phyloP scores from a whole-genome alignment of 2,329 filamentous ascomycete genomes.

The Neofusicoccum parvum region DNA sequence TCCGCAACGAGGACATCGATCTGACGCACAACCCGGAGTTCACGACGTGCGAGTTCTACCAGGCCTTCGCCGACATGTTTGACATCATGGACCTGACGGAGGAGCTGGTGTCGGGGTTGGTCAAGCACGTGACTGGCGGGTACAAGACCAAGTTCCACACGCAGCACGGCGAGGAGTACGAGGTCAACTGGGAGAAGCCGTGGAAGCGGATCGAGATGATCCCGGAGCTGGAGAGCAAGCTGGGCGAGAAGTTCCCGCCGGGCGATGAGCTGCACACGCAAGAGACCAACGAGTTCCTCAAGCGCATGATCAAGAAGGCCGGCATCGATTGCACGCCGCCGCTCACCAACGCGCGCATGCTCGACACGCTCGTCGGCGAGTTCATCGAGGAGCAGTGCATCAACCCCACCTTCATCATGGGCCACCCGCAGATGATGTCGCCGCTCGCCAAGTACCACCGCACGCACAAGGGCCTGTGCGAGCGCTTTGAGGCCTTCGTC shows the following conservation, averaged over 20 bases:
- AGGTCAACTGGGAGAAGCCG: constrained; percentile 94
- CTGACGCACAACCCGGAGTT: constrained; percentile 98
- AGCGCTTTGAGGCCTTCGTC: constrained; percentile 97
- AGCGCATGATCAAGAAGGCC: constrained; percentile 80
- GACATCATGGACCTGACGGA: constrained; percentile 91
- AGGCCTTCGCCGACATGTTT: constrained; percentile 73
- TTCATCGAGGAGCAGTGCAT: constrained; percentile 93
- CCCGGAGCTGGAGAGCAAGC: constrained; percentile 82
- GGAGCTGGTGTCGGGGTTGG: constrained; percentile 85
- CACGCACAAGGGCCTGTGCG: constrained; percentile 77
- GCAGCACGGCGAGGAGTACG: constrained; percentile 80
- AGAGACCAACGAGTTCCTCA: constrained; percentile 87
- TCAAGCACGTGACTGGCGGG: constrained; percentile 83
- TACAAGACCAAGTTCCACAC: constrained; percentile 87
- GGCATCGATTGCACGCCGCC: constrained; percentile 88
- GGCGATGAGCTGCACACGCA: constrained; percentile 85
- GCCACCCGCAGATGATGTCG: constrained; percentile 86
- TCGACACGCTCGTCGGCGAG: constrained; percentile 87
- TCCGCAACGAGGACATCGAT: constrained; percentile 90
- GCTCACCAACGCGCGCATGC: constrained; percentile 91
- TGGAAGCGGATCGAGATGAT: constrained; percentile 98
- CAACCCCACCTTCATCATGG: constrained; percentile 89
- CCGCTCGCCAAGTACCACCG: constrained; percentile 96
- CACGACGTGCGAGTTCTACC: constrained; percentile 96
- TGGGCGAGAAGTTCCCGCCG: constrained; percentile 90